Evolutionary conservation across 2,329 filamentous ascomycete species (phyloP), one percentile per base, ranked within the genome.

Genomic region (Magnaporthales sp.): DNA sequence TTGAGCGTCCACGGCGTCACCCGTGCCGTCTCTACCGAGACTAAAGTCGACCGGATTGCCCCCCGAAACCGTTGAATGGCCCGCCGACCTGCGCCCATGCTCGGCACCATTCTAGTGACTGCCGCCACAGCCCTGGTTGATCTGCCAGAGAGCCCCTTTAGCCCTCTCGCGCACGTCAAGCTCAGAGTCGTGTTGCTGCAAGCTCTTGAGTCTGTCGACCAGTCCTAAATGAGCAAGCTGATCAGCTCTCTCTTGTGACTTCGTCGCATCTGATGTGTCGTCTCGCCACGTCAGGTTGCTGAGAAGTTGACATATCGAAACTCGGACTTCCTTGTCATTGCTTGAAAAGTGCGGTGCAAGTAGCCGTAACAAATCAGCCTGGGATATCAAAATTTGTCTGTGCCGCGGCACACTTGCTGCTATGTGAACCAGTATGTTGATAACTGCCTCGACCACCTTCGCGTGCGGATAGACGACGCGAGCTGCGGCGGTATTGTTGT

Each of bases 201-300:
- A 77, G 69, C 78, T 80, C 74, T 87, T 82, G 69, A 94, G 81
- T 71, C 87, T 89, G 32, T 84, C 81, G 66, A 89, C 80, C 69
- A 93, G 90, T 0, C 92, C 92, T 29, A 95, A 77, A 66, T 85
- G 85, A 74, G 87, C 85, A 61, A 99, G 81, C 74, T 91, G 88
- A 13, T 79, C 75, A 0, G 89, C 89, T 65, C 95, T 84, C 71
- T 89, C 84, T 31, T 84, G 81, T 69, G 90, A 91, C 10, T 85
- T 86, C 26, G 82, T 79, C 24, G 82, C 80, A 71, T 97, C 93
- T 31, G 78, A 82, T 7, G 85, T 82, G 72, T 94, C 89, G 69
- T 97, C 93, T 69, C 89, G 84, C 82, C 90, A 96, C 0, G 91
- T 91, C 60, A 99, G 83, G 74, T 97, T 97, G 74, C 89, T 91